Evolutionary conservation across 495 filamentous ascomycete species (phyloP), one percentile per base, ranked within the genome.

Genomic region (Penicillium silybi): DNA sequence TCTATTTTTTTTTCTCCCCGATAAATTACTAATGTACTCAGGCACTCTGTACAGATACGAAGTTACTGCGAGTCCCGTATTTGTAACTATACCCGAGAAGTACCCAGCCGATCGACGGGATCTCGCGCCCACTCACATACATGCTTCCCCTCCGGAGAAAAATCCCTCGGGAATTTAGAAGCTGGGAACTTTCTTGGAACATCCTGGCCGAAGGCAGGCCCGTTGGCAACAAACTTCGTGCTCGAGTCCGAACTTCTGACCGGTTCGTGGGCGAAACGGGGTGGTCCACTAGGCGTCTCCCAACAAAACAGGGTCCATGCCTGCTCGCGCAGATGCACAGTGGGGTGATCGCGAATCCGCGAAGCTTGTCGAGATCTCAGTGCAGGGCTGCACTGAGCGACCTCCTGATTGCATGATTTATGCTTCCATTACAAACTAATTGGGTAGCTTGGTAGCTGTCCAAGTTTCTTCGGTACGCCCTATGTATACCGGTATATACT

Each of bases 331-430:
- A 51, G 27, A 50, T 50, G 44, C 35, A 50, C 27, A 53, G 49
- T 58, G 52, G 59, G 63, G 57, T 50, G 50, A 57, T 57, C 55
- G 54, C 34, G 53, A 44, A 60, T 60, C 63, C 46, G 43, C 39
- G 62, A 63, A 65, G 63, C 63, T 65, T 65, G 54, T 65, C 53
- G 48, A 15, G 56, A 62, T 62, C 50, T 53, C 13, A 59, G 57
- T 27, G 42, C 44, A 41, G 38, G 19, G 15, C 8, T 32, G 29
- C 29, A 32, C 29, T 10, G 29, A 11, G 29, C 29, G 29, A 32
- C 13, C 13, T 0, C 9, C 11, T 1, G 29, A 32, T 32, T 10
- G 29, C 1, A 32, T 19, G 25, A 13, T 23, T 42, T 23, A 16
- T 50, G 25, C 34, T 40, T n/a, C 4, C 16, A 48, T n/a, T 48